Conservation (phyloP, 1,139 yeast species). For the Yamadazyma taylorii region DNA sequence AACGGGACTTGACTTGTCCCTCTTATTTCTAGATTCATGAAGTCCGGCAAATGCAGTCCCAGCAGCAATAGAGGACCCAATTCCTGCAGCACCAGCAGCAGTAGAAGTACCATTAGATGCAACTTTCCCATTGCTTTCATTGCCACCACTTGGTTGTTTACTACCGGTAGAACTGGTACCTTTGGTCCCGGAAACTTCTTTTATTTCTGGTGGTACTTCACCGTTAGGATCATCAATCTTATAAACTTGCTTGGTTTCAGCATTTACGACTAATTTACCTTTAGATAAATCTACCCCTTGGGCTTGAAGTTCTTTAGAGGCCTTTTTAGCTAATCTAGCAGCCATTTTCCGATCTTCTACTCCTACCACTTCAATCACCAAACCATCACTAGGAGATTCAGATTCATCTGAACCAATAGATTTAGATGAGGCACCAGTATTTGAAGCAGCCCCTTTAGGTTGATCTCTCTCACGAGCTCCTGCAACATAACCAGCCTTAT, state of each 20-base stretch:
- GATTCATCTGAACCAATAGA: conserved; percentile 5
- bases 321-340: conserved; percentile 35
- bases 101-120: conserved; percentile 18
- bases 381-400: conserved; percentile 8
- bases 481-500: conserved; percentile 5
- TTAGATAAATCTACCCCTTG: conserved; percentile 37
- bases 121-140: too few species aligned
- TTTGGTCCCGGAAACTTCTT: conserved; percentile 5
- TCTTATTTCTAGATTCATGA: conserved; percentile 5
- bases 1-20: conserved; percentile 10
- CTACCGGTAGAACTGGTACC: conserved; percentile 9
- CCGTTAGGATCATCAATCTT: conserved; percentile 20
- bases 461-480: conserved; percentile 3
- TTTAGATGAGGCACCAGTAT: conserved; percentile 3
- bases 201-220: background rate
- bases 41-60: conserved; percentile 17
- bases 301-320: conserved; percentile 33
- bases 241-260: conserved; percentile 33
- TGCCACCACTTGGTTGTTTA: too few species aligned
- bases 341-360: conserved; percentile 34
- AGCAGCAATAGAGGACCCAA: conserved; percentile 11
- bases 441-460: background rate
- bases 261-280: conserved; percentile 39
- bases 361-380: conserved; percentile 41
- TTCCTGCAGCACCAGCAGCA: conserved; percentile 7